Conservation (phyloP, 1,284 basidiomycete genomes). For the Singerocomus inundabilis region DNA sequence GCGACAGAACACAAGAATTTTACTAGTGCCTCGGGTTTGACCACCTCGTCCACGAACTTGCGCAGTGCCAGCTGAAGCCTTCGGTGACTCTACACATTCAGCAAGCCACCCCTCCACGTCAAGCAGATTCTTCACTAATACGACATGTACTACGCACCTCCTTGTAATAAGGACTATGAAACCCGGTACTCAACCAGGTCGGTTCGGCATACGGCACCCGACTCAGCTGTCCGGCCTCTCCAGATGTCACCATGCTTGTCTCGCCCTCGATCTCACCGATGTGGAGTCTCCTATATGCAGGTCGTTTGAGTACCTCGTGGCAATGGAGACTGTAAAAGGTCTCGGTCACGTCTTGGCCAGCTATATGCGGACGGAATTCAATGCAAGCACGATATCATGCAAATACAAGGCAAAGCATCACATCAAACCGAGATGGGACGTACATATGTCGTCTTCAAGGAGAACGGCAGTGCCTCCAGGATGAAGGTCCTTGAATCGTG, state of each 20-base stretch:
- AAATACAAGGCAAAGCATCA: background rate
- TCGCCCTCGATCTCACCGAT: slow-evolving; percentile 72
- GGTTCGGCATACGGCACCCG: slow-evolving; percentile 84
- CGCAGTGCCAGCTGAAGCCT: slow-evolving; percentile 39
- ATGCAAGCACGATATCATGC: background rate
- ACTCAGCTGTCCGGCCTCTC: slow-evolving; percentile 57
- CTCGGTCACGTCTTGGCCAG: slow-evolving; percentile 83
- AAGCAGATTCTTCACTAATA: background rate
- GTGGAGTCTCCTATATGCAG: slow-evolving; percentile 69
- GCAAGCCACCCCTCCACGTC: background rate
- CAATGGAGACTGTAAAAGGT: slow-evolving; percentile 84
- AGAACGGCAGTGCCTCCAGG: slow-evolving; percentile 80
- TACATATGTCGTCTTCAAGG: slow-evolving; percentile 68
- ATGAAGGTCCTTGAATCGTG: slow-evolving; percentile 75
- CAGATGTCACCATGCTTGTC: slow-evolving; percentile 53
- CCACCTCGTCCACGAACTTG: slow-evolving; percentile 40
- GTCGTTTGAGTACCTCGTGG: slow-evolving; percentile 72
- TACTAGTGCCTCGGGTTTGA: slow-evolving; percentile 44
- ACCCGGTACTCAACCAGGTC: slow-evolving; percentile 68
- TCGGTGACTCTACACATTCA: slow-evolving; percentile 35
- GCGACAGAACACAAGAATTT: background rate
- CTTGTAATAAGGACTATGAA: slow-evolving; percentile 66
- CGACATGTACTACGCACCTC: slow-evolving; percentile 41
- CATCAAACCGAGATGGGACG: slow-evolving; percentile 28
- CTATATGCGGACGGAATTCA: slow-evolving; percentile 32